Conservation (phyloP, 495 filamentous ascomycete genomes). For the Penicillium bialowiezense region DNA sequence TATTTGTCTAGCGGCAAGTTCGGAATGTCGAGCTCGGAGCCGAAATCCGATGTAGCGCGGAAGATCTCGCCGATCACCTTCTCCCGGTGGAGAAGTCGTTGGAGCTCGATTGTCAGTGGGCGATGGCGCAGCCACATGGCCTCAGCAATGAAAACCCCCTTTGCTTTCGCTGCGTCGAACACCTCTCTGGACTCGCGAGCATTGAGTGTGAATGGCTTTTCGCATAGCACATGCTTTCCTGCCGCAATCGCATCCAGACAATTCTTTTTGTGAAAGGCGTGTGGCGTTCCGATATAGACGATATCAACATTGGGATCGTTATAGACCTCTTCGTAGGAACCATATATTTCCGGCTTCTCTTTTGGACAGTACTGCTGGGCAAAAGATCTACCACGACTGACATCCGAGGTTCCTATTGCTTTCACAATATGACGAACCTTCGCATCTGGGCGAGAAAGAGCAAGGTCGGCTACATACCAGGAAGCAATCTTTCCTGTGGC, state of each 20-base stretch:
- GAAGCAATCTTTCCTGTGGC: constrained; percentile 24
- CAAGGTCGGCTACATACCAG: constrained; percentile 28
- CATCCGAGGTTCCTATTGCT: constrained; percentile 30
- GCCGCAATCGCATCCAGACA: constrained; percentile 39
- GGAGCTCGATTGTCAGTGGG: constrained; percentile 7
- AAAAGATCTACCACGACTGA: constrained; percentile 26
- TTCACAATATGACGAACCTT: constrained; percentile 29
- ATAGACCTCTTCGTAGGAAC: constrained; percentile 31
- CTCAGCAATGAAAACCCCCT: constrained; percentile 42
- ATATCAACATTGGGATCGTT: constrained; percentile 37
- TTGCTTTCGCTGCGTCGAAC: constrained; percentile 34
- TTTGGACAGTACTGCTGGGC: constrained; percentile 12
- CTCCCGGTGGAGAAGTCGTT: constrained; percentile 6
- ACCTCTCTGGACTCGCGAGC: constrained; percentile 33
- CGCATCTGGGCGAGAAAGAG: constrained; percentile 16
- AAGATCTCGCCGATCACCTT: constrained; percentile 8
- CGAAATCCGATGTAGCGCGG: background rate
- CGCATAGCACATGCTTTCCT: constrained; percentile 41
- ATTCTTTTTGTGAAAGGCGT: constrained; percentile 37
- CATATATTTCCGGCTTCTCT: constrained; percentile 20
- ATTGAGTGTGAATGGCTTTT: constrained; percentile 42
- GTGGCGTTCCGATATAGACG: constrained; percentile 44
- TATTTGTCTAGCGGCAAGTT: no score
- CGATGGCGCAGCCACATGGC: constrained; percentile 23
- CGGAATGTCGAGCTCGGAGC: no score